Percentiles rank a stretch among this genome's conserved stretches.
These are phyloP conservation scores for Candida coquimbonensis DNA, from an alignment of 805 yeast species.

Conservation along the genomic window DNA sequence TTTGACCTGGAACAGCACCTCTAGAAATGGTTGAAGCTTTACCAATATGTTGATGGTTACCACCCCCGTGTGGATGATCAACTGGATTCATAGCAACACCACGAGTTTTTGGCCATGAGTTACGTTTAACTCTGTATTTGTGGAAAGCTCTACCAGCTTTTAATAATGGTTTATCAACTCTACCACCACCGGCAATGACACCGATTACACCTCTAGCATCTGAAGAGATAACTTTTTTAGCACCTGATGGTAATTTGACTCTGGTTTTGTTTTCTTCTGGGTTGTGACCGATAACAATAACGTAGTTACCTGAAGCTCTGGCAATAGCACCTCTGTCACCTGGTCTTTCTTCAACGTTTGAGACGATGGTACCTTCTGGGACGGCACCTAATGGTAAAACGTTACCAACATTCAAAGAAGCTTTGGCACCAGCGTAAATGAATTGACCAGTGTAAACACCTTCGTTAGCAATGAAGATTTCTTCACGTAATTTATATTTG, in stretches of 20 bases:
- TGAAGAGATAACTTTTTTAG: conserved; percentile 93
- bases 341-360: conserved; percentile 97
- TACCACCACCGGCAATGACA: conserved; percentile 99
- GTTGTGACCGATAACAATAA: conserved; percentile 98
- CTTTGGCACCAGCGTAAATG: conserved; percentile 98
- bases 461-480: conserved; percentile 98
- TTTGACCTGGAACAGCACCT: conserved; percentile 99
- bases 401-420: conserved; percentile 95
- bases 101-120: conserved; percentile 99
- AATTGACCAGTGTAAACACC: conserved; percentile 99
- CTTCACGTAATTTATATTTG: conserved; percentile 96
- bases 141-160: conserved; percentile 99
- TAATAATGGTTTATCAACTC: conserved; percentile 98
- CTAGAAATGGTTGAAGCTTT: conserved; percentile 98
- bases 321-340: conserved; percentile 99
- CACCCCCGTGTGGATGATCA: conserved; percentile 99
- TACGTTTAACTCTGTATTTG: conserved; percentile 98
- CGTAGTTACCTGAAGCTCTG: conserved; percentile 99
- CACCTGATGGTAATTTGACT: conserved; percentile 98
- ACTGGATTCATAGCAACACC: conserved; percentile 99
- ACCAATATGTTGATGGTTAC: conserved; percentile 99
- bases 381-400: conserved; percentile 93
- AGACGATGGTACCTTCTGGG: conserved; percentile 98
- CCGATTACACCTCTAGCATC: conserved; percentile 99
- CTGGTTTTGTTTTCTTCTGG: conserved; percentile 98